Evolutionary conservation across 805 yeast species (phyloP).

Genomic region (Sugiyamaella floridensis): DNA sequence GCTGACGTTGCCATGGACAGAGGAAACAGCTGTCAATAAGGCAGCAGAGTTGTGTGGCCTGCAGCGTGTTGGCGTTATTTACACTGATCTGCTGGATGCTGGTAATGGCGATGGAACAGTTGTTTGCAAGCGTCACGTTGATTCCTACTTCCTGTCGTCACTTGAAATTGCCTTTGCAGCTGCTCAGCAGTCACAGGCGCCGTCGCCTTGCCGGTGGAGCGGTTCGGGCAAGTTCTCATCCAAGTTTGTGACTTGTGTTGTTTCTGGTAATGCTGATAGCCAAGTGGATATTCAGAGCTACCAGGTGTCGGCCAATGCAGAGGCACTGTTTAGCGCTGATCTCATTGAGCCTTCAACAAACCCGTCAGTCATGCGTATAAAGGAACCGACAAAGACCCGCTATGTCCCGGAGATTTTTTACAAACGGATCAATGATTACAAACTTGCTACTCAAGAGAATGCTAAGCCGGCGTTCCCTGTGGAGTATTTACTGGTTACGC

Average conservation of each 20-base stretch:
- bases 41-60: constrained; percentile 58
- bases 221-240: constrained; percentile 67
- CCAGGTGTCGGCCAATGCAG: constrained; percentile 84
- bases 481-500: constrained; percentile 78
- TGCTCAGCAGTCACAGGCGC: constrained; percentile 57
- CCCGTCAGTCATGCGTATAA: constrained; percentile 78
- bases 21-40: constrained; percentile 43
- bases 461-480: constrained; percentile 91
- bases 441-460: constrained; percentile 74
- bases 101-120: constrained; percentile 86
- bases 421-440: constrained; percentile 79
- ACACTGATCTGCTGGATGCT: constrained; percentile 83
- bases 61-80: constrained; percentile 70
- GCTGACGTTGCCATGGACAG: constrained; percentile 45
- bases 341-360: constrained; percentile 82
- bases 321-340: constrained; percentile 80
- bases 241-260: constrained; percentile 86
- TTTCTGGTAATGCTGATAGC: constrained; percentile 80
- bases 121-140: constrained; percentile 84
- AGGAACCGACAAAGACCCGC: constrained; percentile 61
- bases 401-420: constrained; percentile 95
- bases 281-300: constrained; percentile 88
- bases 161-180: constrained; percentile 82
- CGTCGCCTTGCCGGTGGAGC: constrained; percentile 58
- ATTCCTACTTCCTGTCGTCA: constrained; percentile 84